A percentile compares a stretch with the other conserved stretches of the same genome.
These are phyloP conservation scores for Backusella westeae DNA, from an alignment of 192 early-diverging fungal species.

Conservation along the genomic window DNA sequence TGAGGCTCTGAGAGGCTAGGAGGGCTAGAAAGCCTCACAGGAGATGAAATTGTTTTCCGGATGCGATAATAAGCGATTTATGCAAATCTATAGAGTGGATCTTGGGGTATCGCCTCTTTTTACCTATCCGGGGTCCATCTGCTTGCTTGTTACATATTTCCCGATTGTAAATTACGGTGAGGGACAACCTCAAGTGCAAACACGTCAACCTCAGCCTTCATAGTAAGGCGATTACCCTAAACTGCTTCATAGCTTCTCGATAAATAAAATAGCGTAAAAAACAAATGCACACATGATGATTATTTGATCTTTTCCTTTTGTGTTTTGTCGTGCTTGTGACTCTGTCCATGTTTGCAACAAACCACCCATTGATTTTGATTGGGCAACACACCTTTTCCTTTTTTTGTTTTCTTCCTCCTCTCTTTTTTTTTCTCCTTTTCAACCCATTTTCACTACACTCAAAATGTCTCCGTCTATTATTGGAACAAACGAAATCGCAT, in stretches of 20 bases:
- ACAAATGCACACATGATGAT: too few species aligned
- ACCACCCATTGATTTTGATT: not conserved
- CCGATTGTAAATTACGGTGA: too few species aligned
- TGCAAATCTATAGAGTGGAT: not conserved
- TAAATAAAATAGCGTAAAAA: too few species aligned
- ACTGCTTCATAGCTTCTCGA: too few species aligned
- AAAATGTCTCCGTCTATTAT: slow-evolving; percentile 1
- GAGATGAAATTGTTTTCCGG: not conserved
- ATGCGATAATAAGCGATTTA: not conserved
- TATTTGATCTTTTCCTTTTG: too few species aligned
- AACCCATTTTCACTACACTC: not conserved
- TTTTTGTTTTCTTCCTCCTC: not conserved
- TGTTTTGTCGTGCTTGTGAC: not conserved
- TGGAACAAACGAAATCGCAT: slow-evolving; percentile 1
- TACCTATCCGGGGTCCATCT: not conserved
- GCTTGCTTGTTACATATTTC: too few species aligned
- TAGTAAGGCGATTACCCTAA: too few species aligned
- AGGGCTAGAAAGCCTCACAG: too few species aligned
- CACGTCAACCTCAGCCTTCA: too few species aligned
- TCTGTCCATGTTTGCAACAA: not conserved
- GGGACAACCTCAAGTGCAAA: too few species aligned
- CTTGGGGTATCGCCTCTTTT: not conserved
- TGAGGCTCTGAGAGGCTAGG: too few species aligned
- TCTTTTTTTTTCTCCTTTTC: not conserved
- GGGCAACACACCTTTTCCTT: not conserved